Conservation (phyloP, 108 stramenopile species). For the Mayamaea pseudoterrestris region DNA sequence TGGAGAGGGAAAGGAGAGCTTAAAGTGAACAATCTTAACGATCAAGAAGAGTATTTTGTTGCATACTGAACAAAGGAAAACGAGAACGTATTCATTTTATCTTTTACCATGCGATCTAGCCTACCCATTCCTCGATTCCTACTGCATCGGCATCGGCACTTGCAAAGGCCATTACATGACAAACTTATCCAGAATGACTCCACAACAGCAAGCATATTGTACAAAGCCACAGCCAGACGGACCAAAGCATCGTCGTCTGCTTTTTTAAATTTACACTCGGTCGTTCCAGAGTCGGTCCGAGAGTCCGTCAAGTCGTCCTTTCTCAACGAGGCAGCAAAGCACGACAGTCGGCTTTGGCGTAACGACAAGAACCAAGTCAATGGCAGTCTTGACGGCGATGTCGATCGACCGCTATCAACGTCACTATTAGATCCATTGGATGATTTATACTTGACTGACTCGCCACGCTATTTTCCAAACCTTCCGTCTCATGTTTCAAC, state of each 20-base stretch:
- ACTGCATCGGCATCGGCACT: neutral
- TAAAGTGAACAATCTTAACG: too few species aligned
- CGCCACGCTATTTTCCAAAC: conserved; percentile 30
- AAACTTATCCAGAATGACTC: too few species aligned
- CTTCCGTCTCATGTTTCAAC: conserved; percentile 33
- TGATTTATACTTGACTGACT: conserved; percentile 48
- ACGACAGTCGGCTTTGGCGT: conserved; percentile 57
- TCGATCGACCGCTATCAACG: conserved; percentile 26
- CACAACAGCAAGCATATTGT: too few species aligned
- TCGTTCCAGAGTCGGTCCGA: conserved; percentile 44
- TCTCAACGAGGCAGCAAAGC: conserved; percentile 49
- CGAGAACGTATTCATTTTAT: neutral
- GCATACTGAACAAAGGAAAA: neutral
- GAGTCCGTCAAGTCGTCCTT: conserved; percentile 64
- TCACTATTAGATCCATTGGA: conserved; percentile 52
- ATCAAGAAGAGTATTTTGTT: neutral
- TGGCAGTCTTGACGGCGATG: conserved; percentile 20
- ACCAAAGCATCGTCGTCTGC: too few species aligned
- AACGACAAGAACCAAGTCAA: conserved; percentile 9
- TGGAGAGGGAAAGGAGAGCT: too few species aligned
- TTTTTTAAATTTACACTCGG: too few species aligned
- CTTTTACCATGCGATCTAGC: neutral
- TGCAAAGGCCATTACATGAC: too few species aligned
- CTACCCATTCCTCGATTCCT: too few species aligned
- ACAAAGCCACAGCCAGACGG: too few species aligned